Conservation (phyloP, 2,329 filamentous ascomycete species). For the Neofusicoccum umdonicola region DNA sequence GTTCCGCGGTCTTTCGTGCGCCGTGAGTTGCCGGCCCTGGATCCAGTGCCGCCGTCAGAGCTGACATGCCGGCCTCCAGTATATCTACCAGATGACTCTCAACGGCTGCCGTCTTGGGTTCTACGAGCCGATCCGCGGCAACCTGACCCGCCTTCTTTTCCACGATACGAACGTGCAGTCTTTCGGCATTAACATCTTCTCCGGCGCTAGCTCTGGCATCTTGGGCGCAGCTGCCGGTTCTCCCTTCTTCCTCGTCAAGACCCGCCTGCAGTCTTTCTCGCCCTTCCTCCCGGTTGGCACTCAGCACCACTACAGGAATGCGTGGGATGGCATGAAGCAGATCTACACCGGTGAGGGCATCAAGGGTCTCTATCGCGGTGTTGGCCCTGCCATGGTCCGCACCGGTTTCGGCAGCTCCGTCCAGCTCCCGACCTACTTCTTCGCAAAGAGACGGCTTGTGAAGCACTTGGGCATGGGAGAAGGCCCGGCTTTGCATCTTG, state of each 20-base stretch:
- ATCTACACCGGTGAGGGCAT: conserved; percentile 79
- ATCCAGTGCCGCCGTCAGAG: conserved; percentile 7
- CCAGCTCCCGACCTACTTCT: conserved; percentile 96
- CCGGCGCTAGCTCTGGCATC: conserved; percentile 83
- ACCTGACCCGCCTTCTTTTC: conserved; percentile 67
- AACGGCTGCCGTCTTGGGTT: conserved; percentile 96
- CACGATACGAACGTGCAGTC: conserved; percentile 74
- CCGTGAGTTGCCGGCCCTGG: conserved; percentile 47
- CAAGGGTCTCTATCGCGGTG: conserved; percentile 81
- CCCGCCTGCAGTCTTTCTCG: conserved; percentile 88
- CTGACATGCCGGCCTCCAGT: conserved; percentile 46
- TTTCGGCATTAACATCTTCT: conserved; percentile 88
- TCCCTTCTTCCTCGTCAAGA: conserved; percentile 98
- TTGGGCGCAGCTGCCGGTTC: conserved; percentile 90
- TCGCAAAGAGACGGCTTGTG: conserved; percentile 83
- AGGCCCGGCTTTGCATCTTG: conserved; percentile 81
- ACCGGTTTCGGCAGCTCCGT: conserved; percentile 96
- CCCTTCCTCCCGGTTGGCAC: conserved; percentile 91
- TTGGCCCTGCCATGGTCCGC: conserved; percentile 89
- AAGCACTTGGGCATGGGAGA: conserved; percentile 86
- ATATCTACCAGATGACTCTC: conserved; percentile 92
- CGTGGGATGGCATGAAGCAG: conserved; percentile 74
- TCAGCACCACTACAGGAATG: conserved; percentile 90
- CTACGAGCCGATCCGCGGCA: conserved; percentile 88
- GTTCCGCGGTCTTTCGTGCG: conserved; percentile 84